Conservation (phyloP, 192 early-diverging fungal genomes). For the Gaertneriomyces semiglobifer region DNA sequence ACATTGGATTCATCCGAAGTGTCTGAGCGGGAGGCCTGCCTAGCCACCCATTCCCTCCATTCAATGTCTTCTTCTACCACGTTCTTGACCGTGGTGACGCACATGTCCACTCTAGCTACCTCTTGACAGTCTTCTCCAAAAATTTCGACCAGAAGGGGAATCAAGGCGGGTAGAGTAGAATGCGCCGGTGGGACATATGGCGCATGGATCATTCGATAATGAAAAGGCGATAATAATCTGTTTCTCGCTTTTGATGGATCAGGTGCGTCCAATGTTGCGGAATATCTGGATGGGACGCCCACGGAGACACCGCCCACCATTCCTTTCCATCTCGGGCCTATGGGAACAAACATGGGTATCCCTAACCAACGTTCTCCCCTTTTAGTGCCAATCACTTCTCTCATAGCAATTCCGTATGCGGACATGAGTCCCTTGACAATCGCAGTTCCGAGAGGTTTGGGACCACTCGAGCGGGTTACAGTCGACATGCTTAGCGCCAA, state of each 20-base stretch:
- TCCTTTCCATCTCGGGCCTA: constrained; percentile 33
- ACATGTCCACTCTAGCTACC: no score
- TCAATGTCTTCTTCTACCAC: constrained; percentile 27
- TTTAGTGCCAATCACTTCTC: constrained; percentile 17
- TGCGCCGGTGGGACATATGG: constrained; percentile 42
- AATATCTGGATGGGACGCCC: background rate
- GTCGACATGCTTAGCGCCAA: constrained; percentile 23
- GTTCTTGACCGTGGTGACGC: no score
- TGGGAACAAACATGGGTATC: constrained; percentile 33
- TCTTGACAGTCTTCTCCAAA: constrained; percentile 6
- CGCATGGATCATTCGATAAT: constrained; percentile 37
- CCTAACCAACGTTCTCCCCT: constrained; percentile 12
- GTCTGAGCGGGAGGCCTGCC: background rate
- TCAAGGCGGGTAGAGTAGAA: background rate
- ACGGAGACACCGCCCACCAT: constrained; percentile 26
- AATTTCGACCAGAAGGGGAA: background rate
- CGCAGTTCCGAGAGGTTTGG: constrained; percentile 8
- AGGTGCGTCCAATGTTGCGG: constrained; percentile 9
- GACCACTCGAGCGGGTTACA: constrained; percentile 7
- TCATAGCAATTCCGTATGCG: constrained; percentile 19
- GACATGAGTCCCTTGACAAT: constrained; percentile 16
- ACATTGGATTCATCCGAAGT: background rate
- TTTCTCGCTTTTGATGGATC: background rate
- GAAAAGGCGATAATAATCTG: background rate
- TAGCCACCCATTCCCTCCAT: constrained; percentile 21